These are phyloP conservation scores for Trichoderma hamatum DNA, from an alignment of 2,329 filamentous ascomycete species.

Conservation along the genomic window DNA sequence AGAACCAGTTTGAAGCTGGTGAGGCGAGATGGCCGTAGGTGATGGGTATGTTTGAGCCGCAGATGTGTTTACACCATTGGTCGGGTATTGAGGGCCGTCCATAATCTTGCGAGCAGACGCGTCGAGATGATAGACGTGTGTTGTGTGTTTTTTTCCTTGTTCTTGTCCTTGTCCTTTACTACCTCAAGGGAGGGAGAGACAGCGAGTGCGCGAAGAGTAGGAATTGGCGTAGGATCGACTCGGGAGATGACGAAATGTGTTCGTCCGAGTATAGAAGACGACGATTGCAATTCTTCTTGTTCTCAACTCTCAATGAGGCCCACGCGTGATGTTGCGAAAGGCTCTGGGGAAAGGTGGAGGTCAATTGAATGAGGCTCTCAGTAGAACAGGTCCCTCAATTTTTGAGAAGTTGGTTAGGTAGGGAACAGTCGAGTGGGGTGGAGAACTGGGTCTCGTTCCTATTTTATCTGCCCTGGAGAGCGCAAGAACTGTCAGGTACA, in stretches of 20 bases:
- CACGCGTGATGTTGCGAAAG: constrained; percentile 35
- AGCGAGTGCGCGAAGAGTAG: constrained; percentile 11
- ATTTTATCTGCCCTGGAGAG: constrained; percentile 41
- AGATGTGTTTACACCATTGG: constrained; percentile 60
- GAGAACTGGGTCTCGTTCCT: constrained; percentile 50
- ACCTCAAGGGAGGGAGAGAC: constrained; percentile 7
- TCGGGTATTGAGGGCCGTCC: constrained; percentile 58
- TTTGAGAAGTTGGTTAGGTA: constrained; percentile 42
- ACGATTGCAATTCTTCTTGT: background rate
- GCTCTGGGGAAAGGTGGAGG: constrained; percentile 39
- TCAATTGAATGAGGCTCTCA: constrained; percentile 45
- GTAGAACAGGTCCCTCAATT: constrained; percentile 36
- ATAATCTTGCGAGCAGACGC: constrained; percentile 50
- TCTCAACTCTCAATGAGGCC: constrained; percentile 29
- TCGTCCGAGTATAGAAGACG: constrained; percentile 17
- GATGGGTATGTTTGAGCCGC: constrained; percentile 55
- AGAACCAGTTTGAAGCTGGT: constrained; percentile 53
- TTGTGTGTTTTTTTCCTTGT: constrained; percentile 1
- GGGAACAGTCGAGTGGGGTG: constrained; percentile 51
- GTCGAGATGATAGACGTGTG: constrained; percentile 29
- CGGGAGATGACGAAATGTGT: background rate
- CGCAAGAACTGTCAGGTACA: constrained; percentile 32
- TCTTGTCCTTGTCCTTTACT: background rate
- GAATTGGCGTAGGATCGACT: constrained; percentile 15
- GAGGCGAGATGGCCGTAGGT: constrained; percentile 55